Evolutionary conservation across 1,284 basidiomycete genomes (phyloP).

Genomic region (Porogramme epimiltina): DNA sequence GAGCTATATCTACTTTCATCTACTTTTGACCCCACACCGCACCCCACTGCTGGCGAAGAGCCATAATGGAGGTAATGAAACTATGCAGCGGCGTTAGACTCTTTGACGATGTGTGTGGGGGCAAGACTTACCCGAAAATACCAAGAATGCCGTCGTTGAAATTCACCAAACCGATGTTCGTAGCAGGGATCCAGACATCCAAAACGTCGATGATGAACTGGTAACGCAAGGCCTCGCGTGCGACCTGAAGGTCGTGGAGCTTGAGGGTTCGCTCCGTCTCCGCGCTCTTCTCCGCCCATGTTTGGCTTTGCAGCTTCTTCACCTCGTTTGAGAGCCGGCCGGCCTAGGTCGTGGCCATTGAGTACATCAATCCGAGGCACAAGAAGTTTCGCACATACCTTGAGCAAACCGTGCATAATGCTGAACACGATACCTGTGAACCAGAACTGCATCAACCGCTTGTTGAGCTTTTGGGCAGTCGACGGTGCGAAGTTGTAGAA

Average conservation of each 20-base stretch:
- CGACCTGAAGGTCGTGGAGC: constrained; percentile 54
- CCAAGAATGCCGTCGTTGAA: constrained; percentile 89
- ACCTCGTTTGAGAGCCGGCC: constrained; percentile 61
- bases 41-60: constrained; percentile 55
- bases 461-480: constrained; percentile 67
- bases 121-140: constrained; percentile 69
- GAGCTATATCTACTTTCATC: background rate
- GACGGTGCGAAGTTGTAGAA: constrained; percentile 69
- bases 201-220: constrained; percentile 84
- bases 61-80: constrained; percentile 61
- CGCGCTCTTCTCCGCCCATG: constrained; percentile 62
- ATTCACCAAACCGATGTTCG: constrained; percentile 76
- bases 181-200: constrained; percentile 90
- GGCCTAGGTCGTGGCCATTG: constrained; percentile 24
- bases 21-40: constrained; percentile 47
- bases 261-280: constrained; percentile 68
- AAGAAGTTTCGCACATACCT: constrained; percentile 47
- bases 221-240: constrained; percentile 64
- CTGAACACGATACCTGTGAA: constrained; percentile 85
- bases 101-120: too few relatives aligned
- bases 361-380: background rate
- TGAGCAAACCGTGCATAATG: constrained; percentile 67
- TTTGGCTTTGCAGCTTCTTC: constrained; percentile 48
- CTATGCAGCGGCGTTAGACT: constrained; percentile 33
- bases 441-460: constrained; percentile 88